Base-by-base conservation (phyloP, 176 grass and related monocot species). In the Guadua angustifolia region DNA sequence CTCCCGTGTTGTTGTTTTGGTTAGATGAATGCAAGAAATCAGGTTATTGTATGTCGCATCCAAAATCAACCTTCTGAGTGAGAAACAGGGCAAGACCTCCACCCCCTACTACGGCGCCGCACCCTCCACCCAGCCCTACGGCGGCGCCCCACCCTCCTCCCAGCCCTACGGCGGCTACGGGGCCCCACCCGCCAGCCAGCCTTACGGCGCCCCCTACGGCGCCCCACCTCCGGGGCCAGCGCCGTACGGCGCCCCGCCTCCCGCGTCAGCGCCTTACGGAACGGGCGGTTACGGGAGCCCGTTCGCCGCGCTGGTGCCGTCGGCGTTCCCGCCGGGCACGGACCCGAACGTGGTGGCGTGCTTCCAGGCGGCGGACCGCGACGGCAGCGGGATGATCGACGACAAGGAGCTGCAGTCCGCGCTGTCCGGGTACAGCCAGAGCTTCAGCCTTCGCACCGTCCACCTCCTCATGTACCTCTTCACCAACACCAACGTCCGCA, bases 391-490 rank as follows among this genome's bases (percentile, higher is more conserved):
- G 21, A 70, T 83, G n/a, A 95, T 99, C 74, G 96, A 99, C 82
- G 96, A 94, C 85, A 95, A 90, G 93, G 93, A 99, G 80, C 91
- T 99, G 44, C 96, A 99, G 86, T 80, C 94, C 80, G 96, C 91
- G 67, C 74, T 99, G 36, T 98, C 96, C 0, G 82, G 88, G 0
- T 95, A 94, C 88, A 99, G 78, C 80, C 85, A 98, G 91, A 87
- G 77, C 89, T 99, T 99, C 77, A 99, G 93, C 87, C 35, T 95
- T 47, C 88, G 89, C 79, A 99, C 93, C 64, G 93, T 99, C 0
- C 96, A 87, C 80, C 93, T 99, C 77, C 96, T 99, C 65, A 99
- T 99, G 96, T 90, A 99, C 83, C 87, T 94, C 59, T 99, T 99
- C 91, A 95, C 93, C 58, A 89, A 80, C 86, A 89, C 89, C 35